Evolutionary conservation across 441 rosid genomes (phyloP).

Genomic region (Brassica hybrid): DNA sequence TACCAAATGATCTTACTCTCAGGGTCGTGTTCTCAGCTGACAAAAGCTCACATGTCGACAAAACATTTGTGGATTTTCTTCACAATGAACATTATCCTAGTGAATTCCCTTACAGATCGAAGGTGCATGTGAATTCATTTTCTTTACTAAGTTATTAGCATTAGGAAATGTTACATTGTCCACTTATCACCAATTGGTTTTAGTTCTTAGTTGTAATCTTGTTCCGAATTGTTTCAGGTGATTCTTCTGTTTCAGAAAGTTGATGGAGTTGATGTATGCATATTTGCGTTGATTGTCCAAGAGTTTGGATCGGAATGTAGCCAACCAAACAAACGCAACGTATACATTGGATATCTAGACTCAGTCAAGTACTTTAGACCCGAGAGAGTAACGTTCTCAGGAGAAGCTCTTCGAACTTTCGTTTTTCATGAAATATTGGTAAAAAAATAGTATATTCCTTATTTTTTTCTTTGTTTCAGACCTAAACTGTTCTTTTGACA

Average conservation of each 20-base stretch:
- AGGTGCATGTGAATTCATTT: slow-evolving; percentile 47
- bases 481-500: slow-evolving; percentile 3
- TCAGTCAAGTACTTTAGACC: slow-evolving; percentile 80
- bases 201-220: neutral
- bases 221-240: slow-evolving; percentile 49
- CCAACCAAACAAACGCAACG: slow-evolving; percentile 67
- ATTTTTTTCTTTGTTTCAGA: neutral
- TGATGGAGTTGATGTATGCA: slow-evolving; percentile 68
- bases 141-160: neutral
- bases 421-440: slow-evolving; percentile 84
- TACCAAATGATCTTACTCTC: slow-evolving; percentile 61
- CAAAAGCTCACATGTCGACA: slow-evolving; percentile 53
- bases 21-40: slow-evolving; percentile 66
- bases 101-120: slow-evolving; percentile 67
- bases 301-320: slow-evolving; percentile 81
- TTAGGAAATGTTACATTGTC: neutral
- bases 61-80: slow-evolving; percentile 51
- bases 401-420: slow-evolving; percentile 74
- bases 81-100: slow-evolving; percentile 53
- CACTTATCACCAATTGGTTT: neutral
- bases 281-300: slow-evolving; percentile 68
- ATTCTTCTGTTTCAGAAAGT: slow-evolving; percentile 75
- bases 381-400: slow-evolving; percentile 50
- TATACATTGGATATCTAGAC: slow-evolving; percentile 69
- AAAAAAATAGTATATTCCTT: neutral